A percentile compares a stretch with the other conserved stretches of the same genome.
These are phyloP conservation scores for Russula dissimulans DNA, from an alignment of 768 basidiomycete species.

Conservation along the genomic window DNA sequence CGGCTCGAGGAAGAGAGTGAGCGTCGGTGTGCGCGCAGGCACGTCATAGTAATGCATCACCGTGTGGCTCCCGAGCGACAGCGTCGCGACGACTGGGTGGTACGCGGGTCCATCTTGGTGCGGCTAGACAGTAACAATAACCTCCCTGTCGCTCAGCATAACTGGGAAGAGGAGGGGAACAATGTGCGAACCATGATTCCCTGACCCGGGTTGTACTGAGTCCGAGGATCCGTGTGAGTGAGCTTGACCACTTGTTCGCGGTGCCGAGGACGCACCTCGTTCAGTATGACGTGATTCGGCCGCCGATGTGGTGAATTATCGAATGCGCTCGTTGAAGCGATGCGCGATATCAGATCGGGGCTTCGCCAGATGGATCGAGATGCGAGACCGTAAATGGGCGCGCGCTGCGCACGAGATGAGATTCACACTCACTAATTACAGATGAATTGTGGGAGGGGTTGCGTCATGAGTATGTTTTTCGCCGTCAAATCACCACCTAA, in stretches of 20 bases:
- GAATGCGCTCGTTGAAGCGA: slow-evolving; percentile 58
- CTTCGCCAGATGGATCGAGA: slow-evolving; percentile 32
- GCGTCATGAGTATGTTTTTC: slow-evolving; percentile 58
- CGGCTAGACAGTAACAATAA: slow-evolving; percentile 39
- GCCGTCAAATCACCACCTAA: slow-evolving; percentile 67
- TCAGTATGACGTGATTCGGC: slow-evolving; percentile 87
- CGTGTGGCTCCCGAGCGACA: slow-evolving; percentile 78
- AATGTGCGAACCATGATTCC: slow-evolving; percentile 72
- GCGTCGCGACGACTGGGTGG: slow-evolving; percentile 80
- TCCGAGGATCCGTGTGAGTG: background rate
- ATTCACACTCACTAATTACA: slow-evolving; percentile 45
- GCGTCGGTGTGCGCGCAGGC: slow-evolving; percentile 55
- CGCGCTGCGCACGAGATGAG: background rate
- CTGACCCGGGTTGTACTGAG: slow-evolving; percentile 76
- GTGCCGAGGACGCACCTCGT: slow-evolving; percentile 46
- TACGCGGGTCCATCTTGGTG: slow-evolving; percentile 92
- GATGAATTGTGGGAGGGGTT: slow-evolving; percentile 64
- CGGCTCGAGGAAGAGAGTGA: slow-evolving; percentile 74
- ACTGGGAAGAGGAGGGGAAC: background rate
- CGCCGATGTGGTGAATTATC: slow-evolving; percentile 48
- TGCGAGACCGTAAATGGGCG: background rate
- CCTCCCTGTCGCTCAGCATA: background rate
- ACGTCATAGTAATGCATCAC: slow-evolving; percentile 72
- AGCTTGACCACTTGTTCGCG: background rate
- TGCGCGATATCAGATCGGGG: slow-evolving; percentile 66